Conservation (phyloP, 768 basidiomycete genomes). For the Panellus pusillus region DNA sequence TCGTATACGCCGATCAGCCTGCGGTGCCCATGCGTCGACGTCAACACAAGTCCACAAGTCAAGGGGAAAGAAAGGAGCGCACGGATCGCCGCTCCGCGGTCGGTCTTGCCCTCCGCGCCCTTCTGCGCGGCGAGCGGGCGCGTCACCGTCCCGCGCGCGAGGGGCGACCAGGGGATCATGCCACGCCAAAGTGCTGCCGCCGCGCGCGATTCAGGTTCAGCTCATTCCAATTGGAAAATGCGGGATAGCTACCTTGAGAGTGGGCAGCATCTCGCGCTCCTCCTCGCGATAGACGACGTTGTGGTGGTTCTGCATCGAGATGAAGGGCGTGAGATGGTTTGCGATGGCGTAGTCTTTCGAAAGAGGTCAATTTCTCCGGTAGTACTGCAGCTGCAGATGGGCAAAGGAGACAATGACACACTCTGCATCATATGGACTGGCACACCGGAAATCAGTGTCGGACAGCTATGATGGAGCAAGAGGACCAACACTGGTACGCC, state of each 20-base stretch:
- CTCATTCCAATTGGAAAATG: too few relatives aligned
- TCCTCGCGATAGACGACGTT: constrained; percentile 64
- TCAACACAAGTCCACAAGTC: too few relatives aligned
- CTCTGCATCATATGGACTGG: constrained; percentile 53
- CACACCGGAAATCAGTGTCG: background rate
- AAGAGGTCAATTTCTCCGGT: background rate
- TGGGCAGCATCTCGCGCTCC: constrained; percentile 64
- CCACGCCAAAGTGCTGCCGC: constrained; percentile 34
- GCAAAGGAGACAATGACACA: constrained; percentile 22
- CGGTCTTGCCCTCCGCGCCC: background rate
- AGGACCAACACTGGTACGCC: constrained; percentile 50
- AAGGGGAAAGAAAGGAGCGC: too few relatives aligned
- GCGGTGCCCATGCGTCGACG: background rate
- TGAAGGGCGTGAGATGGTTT: constrained; percentile 59
- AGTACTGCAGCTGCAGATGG: too few relatives aligned
- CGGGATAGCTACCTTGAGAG: constrained; percentile 41
- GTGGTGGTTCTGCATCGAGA: constrained; percentile 72
- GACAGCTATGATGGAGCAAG: too few relatives aligned
- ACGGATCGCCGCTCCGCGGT: constrained; percentile 17
- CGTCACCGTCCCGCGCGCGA: constrained; percentile 27
- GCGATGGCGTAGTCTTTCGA: constrained; percentile 55
- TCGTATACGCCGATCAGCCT: background rate
- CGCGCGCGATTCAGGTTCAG: background rate
- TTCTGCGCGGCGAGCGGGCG: constrained; percentile 20
- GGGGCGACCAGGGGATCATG: constrained; percentile 40